Evolutionary conservation across 164 flowering plant species (phyloP).

Genomic region (Akebia trifoliata): DNA sequence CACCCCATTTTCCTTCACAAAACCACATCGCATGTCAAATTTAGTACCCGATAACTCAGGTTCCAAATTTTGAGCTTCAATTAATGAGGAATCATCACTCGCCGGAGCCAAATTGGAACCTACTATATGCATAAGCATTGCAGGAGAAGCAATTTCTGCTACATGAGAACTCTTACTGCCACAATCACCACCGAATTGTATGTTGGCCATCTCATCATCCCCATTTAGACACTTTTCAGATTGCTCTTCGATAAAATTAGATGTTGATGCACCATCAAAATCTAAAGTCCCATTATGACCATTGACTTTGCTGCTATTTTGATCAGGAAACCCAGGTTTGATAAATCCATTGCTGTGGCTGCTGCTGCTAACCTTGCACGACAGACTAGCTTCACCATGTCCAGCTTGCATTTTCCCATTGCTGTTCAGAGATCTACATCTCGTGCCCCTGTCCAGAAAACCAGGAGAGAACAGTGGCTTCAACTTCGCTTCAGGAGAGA

Average conservation of each 20-base stretch:
- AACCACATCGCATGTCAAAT: not conserved
- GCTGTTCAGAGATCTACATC: conserved; percentile 7
- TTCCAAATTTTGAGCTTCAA: conserved; percentile 4
- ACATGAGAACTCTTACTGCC: conserved; percentile 3
- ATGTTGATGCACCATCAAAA: not conserved
- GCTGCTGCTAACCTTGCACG: conserved; percentile 8
- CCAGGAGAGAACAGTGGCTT: conserved; percentile 35
- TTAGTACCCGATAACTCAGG: not conserved
- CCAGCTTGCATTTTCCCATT: conserved; percentile 10
- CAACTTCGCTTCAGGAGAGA: conserved; percentile 11
- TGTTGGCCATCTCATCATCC: not conserved
- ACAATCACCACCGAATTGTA: conserved; percentile 5
- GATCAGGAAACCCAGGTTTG: conserved; percentile 4
- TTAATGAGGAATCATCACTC: conserved; percentile 2
- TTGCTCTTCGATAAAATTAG: not conserved
- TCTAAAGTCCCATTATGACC: conserved; percentile 1
- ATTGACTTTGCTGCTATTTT: not conserved
- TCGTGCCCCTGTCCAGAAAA: conserved; percentile 26
- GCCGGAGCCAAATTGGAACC: not conserved
- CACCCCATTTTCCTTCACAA: not conserved
- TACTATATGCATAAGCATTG: not conserved
- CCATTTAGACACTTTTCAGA: not conserved
- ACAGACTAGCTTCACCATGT: conserved; percentile 10
- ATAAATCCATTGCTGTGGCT: conserved; percentile 14
- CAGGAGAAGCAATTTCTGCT: not conserved